A percentile compares a stretch with the other conserved stretches of the same genome.
Conservation (phyloP, 371 early-diverging fungal genomes). For the Mucor irregularis region DNA sequence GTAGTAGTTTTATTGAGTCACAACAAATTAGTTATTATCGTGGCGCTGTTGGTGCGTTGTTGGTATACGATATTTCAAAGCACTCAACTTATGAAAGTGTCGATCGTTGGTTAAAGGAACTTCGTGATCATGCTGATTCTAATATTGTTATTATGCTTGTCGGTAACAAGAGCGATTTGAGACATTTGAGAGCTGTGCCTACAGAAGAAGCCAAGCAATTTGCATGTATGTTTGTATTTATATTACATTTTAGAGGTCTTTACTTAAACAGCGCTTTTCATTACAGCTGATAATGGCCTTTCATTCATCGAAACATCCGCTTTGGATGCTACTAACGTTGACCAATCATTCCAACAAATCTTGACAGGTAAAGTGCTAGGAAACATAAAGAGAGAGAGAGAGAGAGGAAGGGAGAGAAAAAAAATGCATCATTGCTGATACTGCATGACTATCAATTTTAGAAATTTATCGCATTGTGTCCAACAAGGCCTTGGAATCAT, state of each 20-base stretch:
- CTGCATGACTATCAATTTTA: conserved; percentile 26
- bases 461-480: conserved; percentile 94
- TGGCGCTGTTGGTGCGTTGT: conserved; percentile 98
- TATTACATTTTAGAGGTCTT: neutral
- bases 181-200: conserved; percentile 93
- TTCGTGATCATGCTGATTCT: conserved; percentile 96
- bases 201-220: conserved; percentile 97
- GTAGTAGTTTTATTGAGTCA: no score
- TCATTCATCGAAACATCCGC: conserved; percentile 97
- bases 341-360: conserved; percentile 90
- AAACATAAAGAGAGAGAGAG: no score
- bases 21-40: conserved; percentile 92
- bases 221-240: conserved; percentile 66
- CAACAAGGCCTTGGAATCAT: conserved; percentile 86
- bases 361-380: conserved; percentile 87
- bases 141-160: conserved; percentile 99
- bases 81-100: conserved; percentile 95
- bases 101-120: conserved; percentile 97
- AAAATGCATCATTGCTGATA: no score
- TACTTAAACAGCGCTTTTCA: neutral
- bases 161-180: conserved; percentile 99
- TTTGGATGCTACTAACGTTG: conserved; percentile 93
- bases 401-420: no score
- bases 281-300: conserved; percentile 81
- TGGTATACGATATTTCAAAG: conserved; percentile 99